A percentile compares a stretch with the other conserved stretches of the same genome.
phyloP scores from a whole-genome alignment of 2,329 filamentous ascomycete genomes.

The Xylaria arbuscula region DNA sequence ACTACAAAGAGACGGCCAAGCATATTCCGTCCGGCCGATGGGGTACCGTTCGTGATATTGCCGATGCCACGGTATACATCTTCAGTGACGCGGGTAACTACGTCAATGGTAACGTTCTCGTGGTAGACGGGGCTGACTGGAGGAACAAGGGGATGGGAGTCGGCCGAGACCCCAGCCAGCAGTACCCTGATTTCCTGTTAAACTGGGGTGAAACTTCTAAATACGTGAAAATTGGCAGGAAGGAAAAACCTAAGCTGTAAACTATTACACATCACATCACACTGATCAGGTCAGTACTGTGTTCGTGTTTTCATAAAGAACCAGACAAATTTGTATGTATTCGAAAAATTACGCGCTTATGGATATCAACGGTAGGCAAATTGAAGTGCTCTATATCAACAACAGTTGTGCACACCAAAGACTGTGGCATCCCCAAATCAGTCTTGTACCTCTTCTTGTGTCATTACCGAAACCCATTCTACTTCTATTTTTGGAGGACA shows the following conservation, averaged over 20 bases:
- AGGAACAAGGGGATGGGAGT: slow-evolving; percentile 60
- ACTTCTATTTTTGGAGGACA: background rate
- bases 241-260: slow-evolving; percentile 57
- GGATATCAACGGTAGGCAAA: background rate
- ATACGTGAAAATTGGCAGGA: slow-evolving; percentile 54
- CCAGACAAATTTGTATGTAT: slow-evolving; percentile 1
- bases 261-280: background rate
- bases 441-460: background rate
- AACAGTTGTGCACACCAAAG: background rate
- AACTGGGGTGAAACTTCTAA: slow-evolving; percentile 53
- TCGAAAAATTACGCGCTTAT: background rate
- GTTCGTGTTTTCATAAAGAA: background rate
- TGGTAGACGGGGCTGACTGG: slow-evolving; percentile 75
- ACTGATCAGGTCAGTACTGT: background rate
- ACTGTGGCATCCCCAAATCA: background rate
- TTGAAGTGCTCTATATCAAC: background rate
- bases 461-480: background rate
- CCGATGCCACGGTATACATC: slow-evolving; percentile 89
- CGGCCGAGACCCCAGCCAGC: slow-evolving; percentile 60
- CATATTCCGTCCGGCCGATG: slow-evolving; percentile 78
- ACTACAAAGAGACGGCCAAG: slow-evolving; percentile 52
- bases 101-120: slow-evolving; percentile 83
- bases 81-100: slow-evolving; percentile 89
- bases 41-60: slow-evolving; percentile 86
- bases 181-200: slow-evolving; percentile 64